phyloP scores from a whole-genome alignment of 1,284 basidiomycete species.

The Boletus holoroseus region DNA sequence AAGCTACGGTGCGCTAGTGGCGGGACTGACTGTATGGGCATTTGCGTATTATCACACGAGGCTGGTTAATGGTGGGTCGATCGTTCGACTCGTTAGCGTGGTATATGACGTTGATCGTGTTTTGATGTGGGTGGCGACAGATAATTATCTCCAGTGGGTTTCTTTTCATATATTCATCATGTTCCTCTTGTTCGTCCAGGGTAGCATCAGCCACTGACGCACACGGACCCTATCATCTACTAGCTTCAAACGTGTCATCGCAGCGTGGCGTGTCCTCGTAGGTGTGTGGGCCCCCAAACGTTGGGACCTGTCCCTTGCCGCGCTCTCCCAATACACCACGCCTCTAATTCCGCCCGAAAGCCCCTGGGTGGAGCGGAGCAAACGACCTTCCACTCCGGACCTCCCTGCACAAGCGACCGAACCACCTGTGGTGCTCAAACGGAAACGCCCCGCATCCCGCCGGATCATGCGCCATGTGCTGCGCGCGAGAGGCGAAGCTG shows the following conservation, averaged over 20 bases:
- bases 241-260: conserved; percentile 75
- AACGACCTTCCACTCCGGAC: conserved; percentile 32
- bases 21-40: conserved; percentile 55
- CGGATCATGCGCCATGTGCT: conserved; percentile 82
- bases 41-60: conserved; percentile 78
- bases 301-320: conserved; percentile 68
- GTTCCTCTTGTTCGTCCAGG: conserved; percentile 7
- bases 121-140: conserved; percentile 34
- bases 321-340: conserved; percentile 70
- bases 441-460: conserved; percentile 64
- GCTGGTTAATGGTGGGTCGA: conserved; percentile 63
- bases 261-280: conserved; percentile 85
- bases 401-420: conserved; percentile 31
- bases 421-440: conserved; percentile 39
- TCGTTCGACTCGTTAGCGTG: conserved; percentile 14
- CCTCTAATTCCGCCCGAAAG: conserved; percentile 61
- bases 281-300: conserved; percentile 83
- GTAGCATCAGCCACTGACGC: conserved; percentile 21
- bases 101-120: conserved; percentile 21
- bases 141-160: conserved; percentile 76
- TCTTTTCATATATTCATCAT: conserved; percentile 7
- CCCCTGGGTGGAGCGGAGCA: conserved; percentile 56
- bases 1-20: conserved; percentile 47
- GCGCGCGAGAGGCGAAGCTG: conserved; percentile 72
- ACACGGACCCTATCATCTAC: conserved; percentile 11